Evolutionary conservation across 192 early-diverging fungal species (phyloP).

Genomic region (Backusella westeae): DNA sequence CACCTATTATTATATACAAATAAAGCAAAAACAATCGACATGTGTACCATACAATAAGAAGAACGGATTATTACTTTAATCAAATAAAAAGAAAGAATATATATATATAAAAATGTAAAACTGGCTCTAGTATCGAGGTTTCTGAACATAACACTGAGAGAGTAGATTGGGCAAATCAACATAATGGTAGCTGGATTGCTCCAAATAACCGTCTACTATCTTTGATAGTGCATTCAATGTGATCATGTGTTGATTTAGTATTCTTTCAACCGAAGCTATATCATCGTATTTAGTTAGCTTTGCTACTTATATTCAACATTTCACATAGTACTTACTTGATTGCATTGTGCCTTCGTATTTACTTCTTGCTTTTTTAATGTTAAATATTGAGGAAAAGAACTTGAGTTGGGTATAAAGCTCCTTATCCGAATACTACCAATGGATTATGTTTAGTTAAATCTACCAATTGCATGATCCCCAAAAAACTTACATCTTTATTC

Average conservation of each 20-base stretch:
- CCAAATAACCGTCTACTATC: conserved; percentile 65
- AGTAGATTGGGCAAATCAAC: conserved; percentile 75
- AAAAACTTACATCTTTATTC: conserved; percentile 53
- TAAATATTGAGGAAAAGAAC: conserved; percentile 74
- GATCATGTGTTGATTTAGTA: not conserved
- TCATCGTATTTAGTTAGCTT: not conserved
- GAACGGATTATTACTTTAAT: not conserved
- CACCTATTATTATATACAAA: not conserved
- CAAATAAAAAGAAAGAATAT: too few relatives aligned
- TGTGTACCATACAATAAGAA: not conserved
- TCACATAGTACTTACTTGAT: not conserved
- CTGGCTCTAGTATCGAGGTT: not conserved
- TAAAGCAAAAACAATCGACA: not conserved
- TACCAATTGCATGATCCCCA: too few relatives aligned
- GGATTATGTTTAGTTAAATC: too few relatives aligned
- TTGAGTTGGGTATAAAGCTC: conserved; percentile 79
- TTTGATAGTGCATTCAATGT: not conserved
- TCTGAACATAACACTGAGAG: not conserved
- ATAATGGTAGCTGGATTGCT: conserved; percentile 66
- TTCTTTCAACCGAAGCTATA: not conserved
- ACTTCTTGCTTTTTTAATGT: conserved; percentile 42
- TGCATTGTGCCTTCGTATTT: not conserved
- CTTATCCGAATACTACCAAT: conserved; percentile 66
- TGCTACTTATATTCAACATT: not conserved
- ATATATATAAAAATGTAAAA: not conserved